Evolutionary conservation across 2,329 filamentous ascomycete genomes (phyloP).

Genomic region (Colletotrichum musae): DNA sequence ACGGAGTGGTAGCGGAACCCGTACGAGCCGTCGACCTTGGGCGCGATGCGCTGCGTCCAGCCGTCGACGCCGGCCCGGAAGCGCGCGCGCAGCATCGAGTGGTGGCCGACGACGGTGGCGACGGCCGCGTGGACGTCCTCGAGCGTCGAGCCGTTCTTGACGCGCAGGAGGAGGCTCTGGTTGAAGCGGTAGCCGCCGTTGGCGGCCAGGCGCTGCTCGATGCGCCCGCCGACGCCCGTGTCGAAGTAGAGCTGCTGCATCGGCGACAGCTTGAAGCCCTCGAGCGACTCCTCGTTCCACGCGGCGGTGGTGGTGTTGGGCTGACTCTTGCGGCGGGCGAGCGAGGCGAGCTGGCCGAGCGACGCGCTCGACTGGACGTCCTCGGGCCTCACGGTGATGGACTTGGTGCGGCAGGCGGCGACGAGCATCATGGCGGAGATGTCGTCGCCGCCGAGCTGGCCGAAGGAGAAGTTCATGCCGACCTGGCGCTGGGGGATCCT

Average conservation of each 20-base stretch:
- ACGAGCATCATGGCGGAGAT: conserved; percentile 56
- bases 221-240: conserved; percentile 58
- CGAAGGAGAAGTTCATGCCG: conserved; percentile 59
- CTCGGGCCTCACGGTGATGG: conserved; percentile 53
- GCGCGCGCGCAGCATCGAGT: conserved; percentile 66
- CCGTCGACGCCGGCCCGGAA: conserved; percentile 56
- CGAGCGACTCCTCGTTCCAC: conserved; percentile 51
- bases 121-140: conserved; percentile 64
- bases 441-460: conserved; percentile 57
- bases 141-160: conserved; percentile 57
- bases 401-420: conserved; percentile 55
- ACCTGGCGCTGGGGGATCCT: conserved; percentile 56
- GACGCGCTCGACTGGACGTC: conserved; percentile 56
- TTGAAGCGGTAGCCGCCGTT: conserved; percentile 63
- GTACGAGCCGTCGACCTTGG: conserved; percentile 59
- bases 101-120: conserved; percentile 63
- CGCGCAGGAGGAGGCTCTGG: conserved; percentile 63
- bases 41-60: conserved; percentile 63
- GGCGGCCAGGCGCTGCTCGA: conserved; percentile 46
- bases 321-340: conserved; percentile 51
- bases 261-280: conserved; percentile 63
- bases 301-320: conserved; percentile 43
- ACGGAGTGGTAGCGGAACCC: conserved; percentile 59
- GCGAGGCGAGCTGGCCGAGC: conserved; percentile 54
- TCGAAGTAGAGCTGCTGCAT: conserved; percentile 70